phyloP scores from a whole-genome alignment of 2,329 filamentous ascomycete species.

The Amylocarpus encephaloides region DNA sequence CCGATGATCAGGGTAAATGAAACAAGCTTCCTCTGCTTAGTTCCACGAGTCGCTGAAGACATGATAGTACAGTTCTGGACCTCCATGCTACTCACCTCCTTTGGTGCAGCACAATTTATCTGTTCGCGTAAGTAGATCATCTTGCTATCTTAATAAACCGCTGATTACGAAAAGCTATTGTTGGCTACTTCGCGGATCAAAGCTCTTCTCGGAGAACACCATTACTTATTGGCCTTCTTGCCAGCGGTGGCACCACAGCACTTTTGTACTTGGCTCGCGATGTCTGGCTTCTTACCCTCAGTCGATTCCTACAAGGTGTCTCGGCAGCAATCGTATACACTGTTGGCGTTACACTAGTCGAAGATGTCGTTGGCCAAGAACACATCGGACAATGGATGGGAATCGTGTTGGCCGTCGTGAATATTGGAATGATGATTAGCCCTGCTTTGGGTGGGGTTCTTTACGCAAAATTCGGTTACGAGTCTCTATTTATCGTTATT shows the following conservation, averaged over 20 bases:
- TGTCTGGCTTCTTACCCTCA: slow-evolving; percentile 54
- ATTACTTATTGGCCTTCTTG: slow-evolving; percentile 50
- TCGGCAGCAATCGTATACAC: slow-evolving; percentile 67
- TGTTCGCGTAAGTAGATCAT: not conserved
- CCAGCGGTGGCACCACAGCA: slow-evolving; percentile 46
- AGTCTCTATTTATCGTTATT: slow-evolving; percentile 49
- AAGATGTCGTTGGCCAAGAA: slow-evolving; percentile 58
- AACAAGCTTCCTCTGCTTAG: not conserved
- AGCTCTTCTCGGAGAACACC: slow-evolving; percentile 32
- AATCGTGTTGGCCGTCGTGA: slow-evolving; percentile 51
- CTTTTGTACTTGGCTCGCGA: slow-evolving; percentile 58
- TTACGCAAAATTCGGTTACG: slow-evolving; percentile 52
- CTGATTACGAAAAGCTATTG: not conserved
- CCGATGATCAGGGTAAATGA: not conserved
- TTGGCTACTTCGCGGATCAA: not conserved
- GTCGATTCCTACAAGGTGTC: slow-evolving; percentile 58
- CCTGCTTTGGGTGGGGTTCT: slow-evolving; percentile 52
- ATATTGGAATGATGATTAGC: slow-evolving; percentile 47
- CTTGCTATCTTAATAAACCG: not conserved
- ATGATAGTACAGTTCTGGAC: slow-evolving; percentile 10
- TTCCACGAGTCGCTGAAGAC: not conserved
- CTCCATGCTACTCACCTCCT: slow-evolving; percentile 8
- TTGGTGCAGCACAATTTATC: slow-evolving; percentile 5
- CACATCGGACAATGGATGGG: slow-evolving; percentile 56
- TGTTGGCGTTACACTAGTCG: slow-evolving; percentile 61